Evolutionary conservation across 2,329 filamentous ascomycete species (phyloP), one percentile per base, ranked within the genome.

Genomic region (Aspergillus pseudonomiae): DNA sequence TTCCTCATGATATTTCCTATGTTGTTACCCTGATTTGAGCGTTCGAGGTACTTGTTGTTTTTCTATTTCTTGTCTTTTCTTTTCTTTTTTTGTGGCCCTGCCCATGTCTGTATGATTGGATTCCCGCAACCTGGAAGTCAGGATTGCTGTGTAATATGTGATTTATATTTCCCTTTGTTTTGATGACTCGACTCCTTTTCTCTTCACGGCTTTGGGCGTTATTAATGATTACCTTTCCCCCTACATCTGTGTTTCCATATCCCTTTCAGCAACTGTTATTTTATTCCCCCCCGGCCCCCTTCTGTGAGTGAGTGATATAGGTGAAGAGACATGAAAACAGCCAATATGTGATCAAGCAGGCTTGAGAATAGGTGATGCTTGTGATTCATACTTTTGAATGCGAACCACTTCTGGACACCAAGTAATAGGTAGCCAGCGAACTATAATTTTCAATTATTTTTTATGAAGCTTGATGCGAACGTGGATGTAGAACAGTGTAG

Each of bases 321-420:
- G 53, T 36, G 3, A 14, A 57, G 46, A 59, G 52, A 52, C 55
- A 61, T 43, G 63, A 60, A 34, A 65, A 62, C 54, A 62, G 66
- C 48, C 57, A 62, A 62, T 45, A 57, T 64, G 67, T 69, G 67
- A 70, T 70, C 68, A 70, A 71, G 69, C 69, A 57, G 69, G 69
- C 68, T 71, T 71, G 69, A 70, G 62, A 68, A 64, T 67, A 65
- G 63, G 62, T 64, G 65, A 65, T 70, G 62, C 63, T 67, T 69
- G 68, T 70, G 65, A 70, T 62, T 65, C 64, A 64, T 57, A 64
- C 45, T 57, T 43, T 65, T 62, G 64, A 61, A 65, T 63, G 60
- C 55, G 57, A 50, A 64, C 48, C 41, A 60, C 24, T 59, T 55
- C 57, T 57, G 52, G 61, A 60, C 52, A 28, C 52, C n/a, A 48